These are phyloP conservation scores for Golubevia sp. DNA, from an alignment of 1,284 basidiomycete genomes.

Conservation along the genomic window DNA sequence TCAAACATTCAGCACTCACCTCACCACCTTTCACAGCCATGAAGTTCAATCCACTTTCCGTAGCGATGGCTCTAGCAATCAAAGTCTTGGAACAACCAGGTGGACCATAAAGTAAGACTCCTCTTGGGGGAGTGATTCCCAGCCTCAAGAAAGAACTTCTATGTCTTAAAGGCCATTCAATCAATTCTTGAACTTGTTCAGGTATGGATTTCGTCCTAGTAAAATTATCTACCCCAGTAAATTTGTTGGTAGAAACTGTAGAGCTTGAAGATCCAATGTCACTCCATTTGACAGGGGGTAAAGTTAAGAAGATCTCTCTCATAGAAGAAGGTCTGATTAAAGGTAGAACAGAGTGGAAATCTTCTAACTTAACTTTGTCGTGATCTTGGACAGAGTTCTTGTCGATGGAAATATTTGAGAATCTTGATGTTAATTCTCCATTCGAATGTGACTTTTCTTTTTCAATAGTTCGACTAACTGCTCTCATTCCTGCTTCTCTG, in stretches of 20 bases:
- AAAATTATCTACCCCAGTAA: not conserved
- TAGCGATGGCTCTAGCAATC: slow-evolving; percentile 89
- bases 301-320: slow-evolving; percentile 87
- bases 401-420: too few relatives aligned
- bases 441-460: too few relatives aligned
- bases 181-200: not conserved
- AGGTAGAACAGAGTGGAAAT: slow-evolving; percentile 76
- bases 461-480: slow-evolving; percentile 74
- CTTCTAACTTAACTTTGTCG: slow-evolving; percentile 68
- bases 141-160: slow-evolving; percentile 82
- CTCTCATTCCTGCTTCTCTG: slow-evolving; percentile 86
- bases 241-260: not conserved
- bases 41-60: slow-evolving; percentile 94
- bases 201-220: not conserved
- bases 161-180: slow-evolving; percentile 89
- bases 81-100: slow-evolving; percentile 98
- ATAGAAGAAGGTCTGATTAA: slow-evolving; percentile 88
- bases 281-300: slow-evolving; percentile 78
- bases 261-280: slow-evolving; percentile 68
- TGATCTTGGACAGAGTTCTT: slow-evolving; percentile 8
- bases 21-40: slow-evolving; percentile 98
- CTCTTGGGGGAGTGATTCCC: slow-evolving; percentile 85
- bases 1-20: slow-evolving; percentile 64
- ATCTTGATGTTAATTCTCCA: too few relatives aligned
- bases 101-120: slow-evolving; percentile 91